Base-by-base conservation (phyloP, 306 rosid genomes). In the Begonia loranthoides region DNA sequence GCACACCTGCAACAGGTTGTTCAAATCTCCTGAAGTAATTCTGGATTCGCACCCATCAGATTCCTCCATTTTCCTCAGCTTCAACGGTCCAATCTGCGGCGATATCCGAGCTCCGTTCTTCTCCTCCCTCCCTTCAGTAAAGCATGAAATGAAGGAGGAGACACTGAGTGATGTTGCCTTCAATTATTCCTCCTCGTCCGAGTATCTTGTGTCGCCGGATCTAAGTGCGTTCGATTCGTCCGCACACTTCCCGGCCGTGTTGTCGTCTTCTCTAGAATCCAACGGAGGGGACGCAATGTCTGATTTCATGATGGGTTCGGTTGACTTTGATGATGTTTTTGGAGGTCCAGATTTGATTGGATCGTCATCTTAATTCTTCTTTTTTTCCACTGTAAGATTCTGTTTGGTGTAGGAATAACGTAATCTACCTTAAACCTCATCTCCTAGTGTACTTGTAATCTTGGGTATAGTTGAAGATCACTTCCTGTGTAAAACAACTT, bases 1-100 rank as follows among this genome's bases (percentile, higher is more conserved):
- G 10, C 96, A 88, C 73, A 75, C 76, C 0, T 88, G 96, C 66
- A 53, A 49, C 17, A 71, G 55, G 49, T 41, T 62, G 10, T 28
- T 22, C 4, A 68, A 39, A 13, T 16, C 74, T 56, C 75, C 92
- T 17, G 67, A 78, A 7, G 51, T 81, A 11, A 58, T 79, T 21
- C 17, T 80, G 43, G 85, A 76, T 50, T 48, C 11, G 21, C 4
- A 6, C 53, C 81, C 28, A 4, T 16, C 36, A 1, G 60, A 53
- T 6, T 60, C 87, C 8, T 1, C 12, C 3, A 52, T 45, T 0
- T 36, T 70, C 8, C 60, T 80, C 47, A 64, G 81, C 57, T 80
- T 87, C 51, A 66, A 74, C 67, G 67, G 49, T 28, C 47, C 73
- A 9, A 12, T 62, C 19, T 0, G 12, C 56, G 14, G 15, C 55